Evolutionary conservation across 345 rosid species (phyloP).

Genomic region (Fremontodendron californicum): DNA sequence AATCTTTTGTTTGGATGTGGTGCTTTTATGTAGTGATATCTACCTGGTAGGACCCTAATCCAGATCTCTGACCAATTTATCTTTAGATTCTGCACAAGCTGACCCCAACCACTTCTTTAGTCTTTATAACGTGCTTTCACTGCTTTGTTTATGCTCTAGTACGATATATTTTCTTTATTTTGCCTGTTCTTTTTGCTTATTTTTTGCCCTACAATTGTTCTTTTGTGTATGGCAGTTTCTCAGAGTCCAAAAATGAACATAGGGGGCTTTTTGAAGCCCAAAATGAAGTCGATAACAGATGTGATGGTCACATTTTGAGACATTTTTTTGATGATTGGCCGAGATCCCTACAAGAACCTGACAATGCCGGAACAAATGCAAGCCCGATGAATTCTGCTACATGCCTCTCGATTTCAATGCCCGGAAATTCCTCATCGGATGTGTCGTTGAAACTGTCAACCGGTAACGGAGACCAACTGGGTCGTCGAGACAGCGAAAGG

Average conservation of each 20-base stretch:
- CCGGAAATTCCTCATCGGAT: constrained; percentile 72
- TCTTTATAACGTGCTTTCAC: neutral
- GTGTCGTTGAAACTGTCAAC: constrained; percentile 81
- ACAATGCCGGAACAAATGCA: constrained; percentile 31
- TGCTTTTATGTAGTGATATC: neutral
- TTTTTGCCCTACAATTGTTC: constrained; percentile 6
- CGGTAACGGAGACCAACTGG: constrained; percentile 45
- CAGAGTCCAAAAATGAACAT: constrained; percentile 41
- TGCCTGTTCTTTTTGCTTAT: neutral
- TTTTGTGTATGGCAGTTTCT: constrained; percentile 36
- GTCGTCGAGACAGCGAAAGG: constrained; percentile 26
- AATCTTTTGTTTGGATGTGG: neutral
- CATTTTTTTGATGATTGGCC: constrained; percentile 96
- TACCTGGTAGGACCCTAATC: constrained; percentile 5
- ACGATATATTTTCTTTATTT: neutral
- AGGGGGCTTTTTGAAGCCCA: constrained; percentile 41
- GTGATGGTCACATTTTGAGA: constrained; percentile 65
- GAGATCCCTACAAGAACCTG: constrained; percentile 43
- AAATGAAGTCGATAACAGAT: constrained; percentile 31
- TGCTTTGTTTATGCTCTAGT: neutral
- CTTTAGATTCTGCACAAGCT: neutral
- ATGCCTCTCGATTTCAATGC: constrained; percentile 66
- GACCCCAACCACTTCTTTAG: neutral
- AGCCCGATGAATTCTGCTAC: constrained; percentile 43
- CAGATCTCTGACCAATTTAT: neutral